Conservation (phyloP, 176 grass and related monocot species). For the Rhynchospora breviuscula region DNA sequence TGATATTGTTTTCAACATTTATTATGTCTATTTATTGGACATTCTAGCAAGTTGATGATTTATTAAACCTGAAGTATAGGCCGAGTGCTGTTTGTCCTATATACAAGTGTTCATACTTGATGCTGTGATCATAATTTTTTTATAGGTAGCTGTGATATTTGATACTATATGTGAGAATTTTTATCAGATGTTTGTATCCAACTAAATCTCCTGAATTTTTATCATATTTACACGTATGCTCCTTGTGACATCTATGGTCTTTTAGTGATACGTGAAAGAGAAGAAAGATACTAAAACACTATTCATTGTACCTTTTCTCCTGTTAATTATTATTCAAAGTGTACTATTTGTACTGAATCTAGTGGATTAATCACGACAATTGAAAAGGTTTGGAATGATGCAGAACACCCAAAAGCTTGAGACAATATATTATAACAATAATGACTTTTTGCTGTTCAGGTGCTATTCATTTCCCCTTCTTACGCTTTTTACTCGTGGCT, state of each 20-base stretch:
- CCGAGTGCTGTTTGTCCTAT: neutral
- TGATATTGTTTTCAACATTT: neutral
- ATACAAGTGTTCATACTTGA: neutral
- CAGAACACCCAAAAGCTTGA: neutral
- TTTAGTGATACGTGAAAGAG: neutral
- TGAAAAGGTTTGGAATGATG: neutral
- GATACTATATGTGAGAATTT: neutral
- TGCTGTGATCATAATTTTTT: neutral
- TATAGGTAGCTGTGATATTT: neutral
- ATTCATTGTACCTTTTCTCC: neutral
- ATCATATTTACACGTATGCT: neutral
- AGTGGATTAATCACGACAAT: constrained; percentile 10
- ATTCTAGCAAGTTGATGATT: neutral
- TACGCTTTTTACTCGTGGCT: constrained; percentile 20
- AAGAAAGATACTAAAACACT: constrained; percentile 9
- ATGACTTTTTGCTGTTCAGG: constrained; percentile 2
- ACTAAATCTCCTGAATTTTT: neutral
- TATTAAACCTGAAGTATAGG: neutral
- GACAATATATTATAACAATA: neutral
- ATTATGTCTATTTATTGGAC: neutral
- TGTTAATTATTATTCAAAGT: neutral
- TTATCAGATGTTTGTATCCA: neutral
- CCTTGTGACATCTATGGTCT: neutral
- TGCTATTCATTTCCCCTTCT: neutral
- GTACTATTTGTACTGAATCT: neutral